Percentiles rank a stretch among this genome's conserved stretches.
Conservation (phyloP, 2,329 filamentous ascomycete genomes). For the Aspergillus pseudonomiae region DNA sequence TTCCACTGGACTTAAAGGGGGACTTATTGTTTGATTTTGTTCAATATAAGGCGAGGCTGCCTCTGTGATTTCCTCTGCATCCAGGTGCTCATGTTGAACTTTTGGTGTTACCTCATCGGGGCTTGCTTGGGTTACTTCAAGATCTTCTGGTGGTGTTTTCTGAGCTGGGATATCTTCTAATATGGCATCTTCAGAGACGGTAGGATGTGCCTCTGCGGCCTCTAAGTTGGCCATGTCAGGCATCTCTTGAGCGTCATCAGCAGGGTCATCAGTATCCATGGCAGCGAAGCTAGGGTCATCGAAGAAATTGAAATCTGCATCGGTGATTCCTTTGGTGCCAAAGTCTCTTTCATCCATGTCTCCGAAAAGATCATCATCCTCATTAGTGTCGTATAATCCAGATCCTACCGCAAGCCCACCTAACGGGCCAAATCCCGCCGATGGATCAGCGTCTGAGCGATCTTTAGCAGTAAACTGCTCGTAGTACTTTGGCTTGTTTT, state of each 20-base stretch:
- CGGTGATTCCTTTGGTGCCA: slow-evolving; percentile 58
- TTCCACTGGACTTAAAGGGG: slow-evolving; percentile 44
- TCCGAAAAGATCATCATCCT: slow-evolving; percentile 61
- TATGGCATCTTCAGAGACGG: slow-evolving; percentile 9
- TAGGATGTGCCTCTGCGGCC: slow-evolving; percentile 17
- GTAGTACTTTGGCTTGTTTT: slow-evolving; percentile 18
- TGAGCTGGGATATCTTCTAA: slow-evolving; percentile 1
- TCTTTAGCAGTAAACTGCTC: slow-evolving; percentile 16
- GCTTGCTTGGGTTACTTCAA: slow-evolving; percentile 3
- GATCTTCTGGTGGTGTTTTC: slow-evolving; percentile 5
- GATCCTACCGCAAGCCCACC: slow-evolving; percentile 38
- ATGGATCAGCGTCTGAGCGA: slow-evolving; percentile 20
- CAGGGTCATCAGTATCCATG: slow-evolving; percentile 21
- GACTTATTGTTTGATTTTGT: slow-evolving; percentile 37
- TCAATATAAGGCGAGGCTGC: slow-evolving; percentile 20
- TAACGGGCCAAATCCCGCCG: slow-evolving; percentile 29
- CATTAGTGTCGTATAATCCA: slow-evolving; percentile 45
- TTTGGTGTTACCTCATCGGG: slow-evolving; percentile 5
- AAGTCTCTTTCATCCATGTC: slow-evolving; percentile 59
- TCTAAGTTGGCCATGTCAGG: slow-evolving; percentile 17
- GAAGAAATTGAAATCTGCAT: slow-evolving; percentile 68
- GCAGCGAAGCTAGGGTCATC: slow-evolving; percentile 53
- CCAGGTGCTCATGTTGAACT: slow-evolving; percentile 9
- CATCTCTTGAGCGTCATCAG: slow-evolving; percentile 18
- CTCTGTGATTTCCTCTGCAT: slow-evolving; percentile 3